These are phyloP conservation scores for Tuber magnatum DNA, from an alignment of 495 filamentous ascomycete genomes.

Conservation along the genomic window DNA sequence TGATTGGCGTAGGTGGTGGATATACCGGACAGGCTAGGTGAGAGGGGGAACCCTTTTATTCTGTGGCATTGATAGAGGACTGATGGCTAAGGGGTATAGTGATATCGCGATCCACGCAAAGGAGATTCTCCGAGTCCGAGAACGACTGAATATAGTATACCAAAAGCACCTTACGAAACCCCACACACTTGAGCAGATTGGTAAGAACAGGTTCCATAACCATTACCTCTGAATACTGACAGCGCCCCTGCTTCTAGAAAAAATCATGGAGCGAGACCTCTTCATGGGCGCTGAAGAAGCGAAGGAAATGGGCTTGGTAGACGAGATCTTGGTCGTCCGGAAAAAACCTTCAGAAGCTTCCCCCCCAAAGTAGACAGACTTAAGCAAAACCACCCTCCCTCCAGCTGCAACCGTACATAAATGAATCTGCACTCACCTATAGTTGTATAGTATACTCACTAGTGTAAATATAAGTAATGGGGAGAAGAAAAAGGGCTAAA, in stretches of 20 bases:
- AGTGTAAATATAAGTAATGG: background rate
- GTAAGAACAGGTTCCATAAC: conserved; percentile 13
- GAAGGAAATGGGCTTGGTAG: conserved; percentile 79
- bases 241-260: conserved; percentile 50
- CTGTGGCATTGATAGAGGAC: background rate
- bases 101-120: conserved; percentile 97
- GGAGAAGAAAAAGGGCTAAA: background rate
- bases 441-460: background rate
- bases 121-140: conserved; percentile 82
- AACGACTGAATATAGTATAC: conserved; percentile 85
- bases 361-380: background rate
- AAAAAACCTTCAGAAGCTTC: conserved; percentile 29
- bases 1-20: conserved; percentile 52
- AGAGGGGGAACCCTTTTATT: conserved; percentile 1
- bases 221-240: background rate
- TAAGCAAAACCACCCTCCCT: background rate
- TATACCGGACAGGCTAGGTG: conserved; percentile 74
- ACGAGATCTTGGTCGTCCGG: conserved; percentile 62
- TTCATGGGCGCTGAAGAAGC: conserved; percentile 88
- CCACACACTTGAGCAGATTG: conserved; percentile 50
- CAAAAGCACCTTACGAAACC: conserved; percentile 73
- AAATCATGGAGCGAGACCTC: conserved; percentile 91
- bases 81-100: conserved; percentile 30
- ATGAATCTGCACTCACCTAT: background rate
- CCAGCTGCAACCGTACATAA: conserved; percentile 3